These are phyloP conservation scores for Firmiana major DNA, from an alignment of 345 rosid genomes.

Conservation along the genomic window DNA sequence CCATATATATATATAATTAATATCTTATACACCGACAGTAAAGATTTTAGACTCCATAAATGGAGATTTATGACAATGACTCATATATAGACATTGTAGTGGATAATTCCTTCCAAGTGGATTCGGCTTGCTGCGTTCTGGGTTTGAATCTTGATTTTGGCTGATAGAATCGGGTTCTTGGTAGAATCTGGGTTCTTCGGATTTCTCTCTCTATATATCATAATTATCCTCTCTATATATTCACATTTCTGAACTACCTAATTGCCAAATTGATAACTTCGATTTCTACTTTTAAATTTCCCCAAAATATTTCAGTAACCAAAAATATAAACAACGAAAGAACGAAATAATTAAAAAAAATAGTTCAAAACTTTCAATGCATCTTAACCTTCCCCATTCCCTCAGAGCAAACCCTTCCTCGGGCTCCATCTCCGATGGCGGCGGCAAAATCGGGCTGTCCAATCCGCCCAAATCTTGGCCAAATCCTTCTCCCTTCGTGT, in stretches of 20 bases:
- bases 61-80: too few relatives aligned
- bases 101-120: too few relatives aligned
- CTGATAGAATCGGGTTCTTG: too few relatives aligned
- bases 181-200: too few relatives aligned
- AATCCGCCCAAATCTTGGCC: slow-evolving; percentile 38
- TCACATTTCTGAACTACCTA: background rate
- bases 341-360: background rate
- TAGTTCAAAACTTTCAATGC: background rate
- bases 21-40: too few relatives aligned
- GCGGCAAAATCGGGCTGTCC: slow-evolving; percentile 55
- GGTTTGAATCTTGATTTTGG: too few relatives aligned
- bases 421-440: slow-evolving; percentile 48
- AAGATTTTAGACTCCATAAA: too few relatives aligned
- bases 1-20: background rate
- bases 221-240: too few relatives aligned
- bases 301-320: background rate
- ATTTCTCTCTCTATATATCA: too few relatives aligned
- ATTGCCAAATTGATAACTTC: background rate
- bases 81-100: too few relatives aligned
- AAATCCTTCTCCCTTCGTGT: slow-evolving; percentile 34
- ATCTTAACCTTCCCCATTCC: slow-evolving; percentile 81
- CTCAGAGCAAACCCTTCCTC: slow-evolving; percentile 61
- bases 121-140: too few relatives aligned
- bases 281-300: background rate
- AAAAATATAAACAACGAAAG: background rate